These are phyloP conservation scores for Aurifilum marmelostoma DNA, from an alignment of 2,329 filamentous ascomycete genomes.

Conservation along the genomic window DNA sequence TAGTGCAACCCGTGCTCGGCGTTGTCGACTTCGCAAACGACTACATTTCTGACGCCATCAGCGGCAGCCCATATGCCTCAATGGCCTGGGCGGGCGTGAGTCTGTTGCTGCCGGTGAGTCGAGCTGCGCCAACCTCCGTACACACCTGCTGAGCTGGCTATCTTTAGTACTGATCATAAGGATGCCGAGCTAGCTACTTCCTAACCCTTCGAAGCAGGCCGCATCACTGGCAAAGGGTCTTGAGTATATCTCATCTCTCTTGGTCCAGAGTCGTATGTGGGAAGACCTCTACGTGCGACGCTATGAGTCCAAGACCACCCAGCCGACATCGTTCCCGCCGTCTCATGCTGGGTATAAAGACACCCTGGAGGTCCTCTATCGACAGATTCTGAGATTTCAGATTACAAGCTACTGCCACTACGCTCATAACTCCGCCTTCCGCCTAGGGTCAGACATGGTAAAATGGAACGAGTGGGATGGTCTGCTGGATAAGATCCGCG, in stretches of 20 bases:
- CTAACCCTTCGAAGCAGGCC: background rate
- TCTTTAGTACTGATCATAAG: too few species aligned
- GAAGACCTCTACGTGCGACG: background rate
- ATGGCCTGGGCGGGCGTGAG: background rate
- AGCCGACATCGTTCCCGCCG: background rate
- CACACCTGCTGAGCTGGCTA: background rate
- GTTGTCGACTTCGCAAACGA: constrained; percentile 28
- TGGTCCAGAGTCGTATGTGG: background rate
- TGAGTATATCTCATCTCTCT: background rate
- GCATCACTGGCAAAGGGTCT: background rate
- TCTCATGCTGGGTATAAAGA: background rate
- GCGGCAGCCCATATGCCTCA: background rate
- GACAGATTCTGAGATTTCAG: background rate
- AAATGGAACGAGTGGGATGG: background rate
- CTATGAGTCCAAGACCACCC: background rate
- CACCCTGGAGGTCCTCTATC: background rate
- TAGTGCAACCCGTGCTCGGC: constrained; percentile 27
- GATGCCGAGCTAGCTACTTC: background rate
- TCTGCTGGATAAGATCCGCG: background rate
- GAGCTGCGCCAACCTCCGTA: background rate
- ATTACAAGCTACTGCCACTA: background rate
- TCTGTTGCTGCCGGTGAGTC: background rate
- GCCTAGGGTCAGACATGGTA: background rate
- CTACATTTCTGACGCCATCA: constrained; percentile 21
- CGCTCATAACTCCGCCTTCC: background rate